Conservation (phyloP, 495 filamentous ascomycete species). For the Hypoxylon intermedium region DNA sequence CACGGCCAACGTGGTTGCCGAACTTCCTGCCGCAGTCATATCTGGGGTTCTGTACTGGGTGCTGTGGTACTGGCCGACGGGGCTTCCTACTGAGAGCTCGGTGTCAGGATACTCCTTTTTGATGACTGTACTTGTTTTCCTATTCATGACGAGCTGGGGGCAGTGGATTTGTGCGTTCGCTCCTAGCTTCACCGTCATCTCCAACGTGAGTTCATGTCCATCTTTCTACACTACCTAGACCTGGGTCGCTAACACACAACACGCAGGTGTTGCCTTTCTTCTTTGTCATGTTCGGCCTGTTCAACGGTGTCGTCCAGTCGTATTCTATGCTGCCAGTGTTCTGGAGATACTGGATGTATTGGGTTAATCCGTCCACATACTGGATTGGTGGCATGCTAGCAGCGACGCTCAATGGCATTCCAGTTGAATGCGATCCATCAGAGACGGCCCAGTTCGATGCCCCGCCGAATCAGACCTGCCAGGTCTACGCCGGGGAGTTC, state of each 20-base stretch:
- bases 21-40: constrained; percentile 75
- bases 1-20: constrained; percentile 75
- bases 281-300: constrained; percentile 76
- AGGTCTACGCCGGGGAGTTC: constrained; percentile 65
- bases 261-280: constrained; percentile 70
- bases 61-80: constrained; percentile 81
- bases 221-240: neutral
- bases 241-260: neutral
- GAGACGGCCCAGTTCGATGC: constrained; percentile 74
- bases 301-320: constrained; percentile 76
- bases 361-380: constrained; percentile 71
- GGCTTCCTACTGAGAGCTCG: constrained; percentile 68
- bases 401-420: constrained; percentile 60
- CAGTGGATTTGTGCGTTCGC: constrained; percentile 87
- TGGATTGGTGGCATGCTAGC: constrained; percentile 78
- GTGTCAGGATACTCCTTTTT: constrained; percentile 82
- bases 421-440: constrained; percentile 61
- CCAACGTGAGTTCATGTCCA: constrained; percentile 56
- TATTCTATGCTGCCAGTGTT: constrained; percentile 68
- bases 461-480: constrained; percentile 68
- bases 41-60: constrained; percentile 72
- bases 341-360: constrained; percentile 84
- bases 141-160: constrained; percentile 79
- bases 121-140: constrained; percentile 81
- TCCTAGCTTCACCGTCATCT: constrained; percentile 79